A percentile compares a stretch with the other conserved stretches of the same genome.
Evolutionary conservation across 768 basidiomycete species (phyloP).

Genomic region (Auriscalpium orientale): DNA sequence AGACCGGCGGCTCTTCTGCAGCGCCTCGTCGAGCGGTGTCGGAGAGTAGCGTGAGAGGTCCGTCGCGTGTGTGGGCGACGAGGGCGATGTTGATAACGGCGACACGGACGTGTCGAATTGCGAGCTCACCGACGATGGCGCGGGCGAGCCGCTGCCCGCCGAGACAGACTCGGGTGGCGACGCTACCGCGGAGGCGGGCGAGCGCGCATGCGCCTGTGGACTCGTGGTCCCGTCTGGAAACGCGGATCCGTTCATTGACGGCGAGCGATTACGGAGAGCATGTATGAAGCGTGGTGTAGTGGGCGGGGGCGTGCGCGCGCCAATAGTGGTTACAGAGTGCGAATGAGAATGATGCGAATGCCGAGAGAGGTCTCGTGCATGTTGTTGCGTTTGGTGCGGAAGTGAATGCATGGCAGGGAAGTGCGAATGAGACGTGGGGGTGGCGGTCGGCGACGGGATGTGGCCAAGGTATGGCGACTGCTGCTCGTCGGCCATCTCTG

Average conservation of each 20-base stretch:
- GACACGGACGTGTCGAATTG: conserved; percentile 23
- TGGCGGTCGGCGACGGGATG: conserved; percentile 10
- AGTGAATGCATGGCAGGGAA: background rate
- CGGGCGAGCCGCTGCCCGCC: conserved; percentile 47
- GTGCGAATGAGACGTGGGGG: conserved; percentile 10
- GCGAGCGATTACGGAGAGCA: conserved; percentile 15
- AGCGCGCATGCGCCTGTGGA: conserved; percentile 3
- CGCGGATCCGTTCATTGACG: conserved; percentile 4
- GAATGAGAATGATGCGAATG: conserved; percentile 39
- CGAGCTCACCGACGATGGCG: conserved; percentile 50
- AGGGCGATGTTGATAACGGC: conserved; percentile 24
- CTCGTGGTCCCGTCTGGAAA: conserved; percentile 14
- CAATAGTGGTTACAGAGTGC: conserved; percentile 41
- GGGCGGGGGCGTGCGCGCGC: conserved; percentile 35
- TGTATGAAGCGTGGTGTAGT: conserved; percentile 13
- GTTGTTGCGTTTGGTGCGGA: conserved; percentile 7
- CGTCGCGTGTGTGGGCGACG: conserved; percentile 17
- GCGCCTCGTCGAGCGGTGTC: background rate
- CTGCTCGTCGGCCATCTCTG: background rate
- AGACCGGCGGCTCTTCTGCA: background rate
- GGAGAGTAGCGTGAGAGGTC: background rate
- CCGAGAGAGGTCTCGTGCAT: conserved; percentile 4
- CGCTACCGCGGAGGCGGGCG: conserved; percentile 10
- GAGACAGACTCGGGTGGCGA: conserved; percentile 26
- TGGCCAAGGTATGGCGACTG: conserved; percentile 3